phyloP scores from a whole-genome alignment of 73 alveolate genomes.

The Paramecium tetraurelia region DNA sequence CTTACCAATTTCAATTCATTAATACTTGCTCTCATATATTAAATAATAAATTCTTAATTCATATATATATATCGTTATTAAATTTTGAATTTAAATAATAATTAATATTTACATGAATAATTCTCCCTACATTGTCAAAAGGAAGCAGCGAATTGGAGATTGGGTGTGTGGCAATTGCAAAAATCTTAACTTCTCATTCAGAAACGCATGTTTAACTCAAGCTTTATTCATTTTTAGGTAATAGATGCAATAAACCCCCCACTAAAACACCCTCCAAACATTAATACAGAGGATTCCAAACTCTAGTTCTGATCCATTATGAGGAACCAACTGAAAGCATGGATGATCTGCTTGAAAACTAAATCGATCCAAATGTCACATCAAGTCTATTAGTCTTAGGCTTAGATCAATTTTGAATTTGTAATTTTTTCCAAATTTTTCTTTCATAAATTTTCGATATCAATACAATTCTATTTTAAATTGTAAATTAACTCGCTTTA shows the following conservation, averaged over 20 bases:
- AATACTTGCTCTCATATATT: not conserved
- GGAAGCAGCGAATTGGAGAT: conserved; percentile 50
- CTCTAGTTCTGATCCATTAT: not conserved
- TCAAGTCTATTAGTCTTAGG: not conserved
- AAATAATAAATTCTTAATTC: not conserved
- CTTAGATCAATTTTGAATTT: not conserved
- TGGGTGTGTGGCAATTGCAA: conserved; percentile 66
- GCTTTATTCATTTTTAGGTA: not conserved
- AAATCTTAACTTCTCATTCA: conserved; percentile 68
- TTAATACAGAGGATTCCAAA: not conserved
- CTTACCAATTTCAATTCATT: not conserved
- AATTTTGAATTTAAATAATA: not conserved
- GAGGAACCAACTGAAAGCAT: not conserved
- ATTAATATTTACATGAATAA: not conserved
- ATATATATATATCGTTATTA: not conserved
- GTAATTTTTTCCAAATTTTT: not conserved
- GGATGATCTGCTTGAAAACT: not conserved
- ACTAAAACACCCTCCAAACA: not conserved
- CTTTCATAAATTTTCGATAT: not conserved
- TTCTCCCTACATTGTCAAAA: not conserved
- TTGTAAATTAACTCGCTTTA: too few relatives aligned
- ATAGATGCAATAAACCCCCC: not conserved
- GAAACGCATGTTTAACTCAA: conserved; percentile 54
- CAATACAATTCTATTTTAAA: too few relatives aligned
- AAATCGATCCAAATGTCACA: not conserved